Base-by-base conservation (phyloP, 768 basidiomycete genomes). In the Cyclocybe aegerita region DNA sequence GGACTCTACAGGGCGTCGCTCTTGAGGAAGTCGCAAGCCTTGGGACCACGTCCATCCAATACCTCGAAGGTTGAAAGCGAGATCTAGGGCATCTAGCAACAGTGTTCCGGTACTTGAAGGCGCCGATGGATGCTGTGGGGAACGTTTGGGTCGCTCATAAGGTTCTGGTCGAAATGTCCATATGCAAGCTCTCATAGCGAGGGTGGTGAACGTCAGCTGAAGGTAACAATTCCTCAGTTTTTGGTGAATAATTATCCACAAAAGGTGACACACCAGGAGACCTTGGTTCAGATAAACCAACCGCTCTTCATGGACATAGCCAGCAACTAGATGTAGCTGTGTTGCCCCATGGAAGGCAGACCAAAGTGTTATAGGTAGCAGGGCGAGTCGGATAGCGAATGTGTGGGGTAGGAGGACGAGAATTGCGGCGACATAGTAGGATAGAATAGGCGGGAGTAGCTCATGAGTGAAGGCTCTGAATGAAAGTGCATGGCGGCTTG, bases 1-100 rank as follows among this genome's bases (percentile, higher is more conserved):
- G 15, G 76, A 71, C 1, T 60, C 52, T 6, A 66, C 63, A 2
- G 74, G 69, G 14, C 78, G 75, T 8, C 67, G 73, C 54, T 79
- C 76, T 4, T 49, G 62, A 4, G 78, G 71, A 17, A 78, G 44
- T 48, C 70, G 66, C 16, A 77, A 62, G 43, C 71, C 70, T 29
- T 64, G 55, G 1, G 82, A 80, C 78, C 82, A 85, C 38, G 77
- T 67, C 85, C 85, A 87, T 10, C 81, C 83, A 40, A 70, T 59
- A 6, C 85, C 86, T 12, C 86, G 81, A 10, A 80, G 56, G 52
- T 76, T 82, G 56, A 65, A 68, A 17, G 53, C 54, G 14, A 88
- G 71, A 47, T 86, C 83, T 10, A 75, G 54, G 1, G 77, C 75
- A 48, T 87, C 76, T 38, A 63, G 51, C 4, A 60, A 46, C 4